phyloP scores from a whole-genome alignment of 192 early-diverging fungal species.

The Backusella mclennaniae region DNA sequence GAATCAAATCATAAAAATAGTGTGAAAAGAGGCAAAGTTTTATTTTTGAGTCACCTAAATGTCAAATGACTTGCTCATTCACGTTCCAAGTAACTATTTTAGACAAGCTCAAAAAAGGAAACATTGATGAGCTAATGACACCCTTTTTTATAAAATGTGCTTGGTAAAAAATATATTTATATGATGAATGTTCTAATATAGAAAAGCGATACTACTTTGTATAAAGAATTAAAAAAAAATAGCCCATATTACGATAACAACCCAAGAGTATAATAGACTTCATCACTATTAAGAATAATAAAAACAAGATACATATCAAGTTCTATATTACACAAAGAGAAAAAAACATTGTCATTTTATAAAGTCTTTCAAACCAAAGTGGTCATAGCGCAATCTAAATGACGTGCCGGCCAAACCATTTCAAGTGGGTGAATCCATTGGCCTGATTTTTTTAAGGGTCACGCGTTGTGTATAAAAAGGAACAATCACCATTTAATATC shows the following conservation, averaged over 20 bases:
- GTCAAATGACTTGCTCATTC: constrained; percentile 16
- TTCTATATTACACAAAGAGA: background rate
- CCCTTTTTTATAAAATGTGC: background rate
- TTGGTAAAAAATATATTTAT: background rate
- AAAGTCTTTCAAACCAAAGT: background rate
- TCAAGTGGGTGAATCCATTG: background rate
- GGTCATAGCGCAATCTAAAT: constrained; percentile 17
- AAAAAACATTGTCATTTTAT: constrained; percentile 10
- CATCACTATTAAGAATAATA: background rate
- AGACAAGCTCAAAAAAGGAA: constrained; percentile 3
- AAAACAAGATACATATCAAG: background rate
- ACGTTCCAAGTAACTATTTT: constrained; percentile 5
- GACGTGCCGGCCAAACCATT: constrained; percentile 2
- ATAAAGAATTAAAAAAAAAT: background rate
- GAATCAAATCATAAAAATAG: background rate
- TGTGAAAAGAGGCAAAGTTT: constrained; percentile 5
- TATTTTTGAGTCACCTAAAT: constrained; percentile 6
- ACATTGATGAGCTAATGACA: constrained; percentile 9
- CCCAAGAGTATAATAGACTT: background rate
- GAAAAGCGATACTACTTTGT: background rate
- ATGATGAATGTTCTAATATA: background rate
- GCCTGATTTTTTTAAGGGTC: background rate
- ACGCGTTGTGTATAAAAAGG: constrained; percentile 4
- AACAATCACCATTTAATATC: background rate
- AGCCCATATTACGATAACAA: background rate